Percentiles rank a stretch among this genome's conserved stretches.
phyloP scores from a whole-genome alignment of 768 basidiomycete species.

The Termitomyces sp. region DNA sequence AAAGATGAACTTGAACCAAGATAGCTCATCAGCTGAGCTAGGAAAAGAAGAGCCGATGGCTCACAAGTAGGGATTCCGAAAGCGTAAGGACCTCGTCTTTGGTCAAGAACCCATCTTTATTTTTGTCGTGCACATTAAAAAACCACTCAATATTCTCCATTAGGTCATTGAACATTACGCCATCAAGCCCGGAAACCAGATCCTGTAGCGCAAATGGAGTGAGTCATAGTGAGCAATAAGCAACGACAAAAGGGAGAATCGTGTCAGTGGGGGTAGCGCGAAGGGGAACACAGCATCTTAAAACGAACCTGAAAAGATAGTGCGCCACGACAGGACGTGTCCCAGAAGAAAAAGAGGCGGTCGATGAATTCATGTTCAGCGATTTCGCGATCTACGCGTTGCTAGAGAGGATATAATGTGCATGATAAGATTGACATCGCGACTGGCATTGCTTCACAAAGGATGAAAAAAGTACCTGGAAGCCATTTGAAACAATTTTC shows the following conservation, averaged over 20 bases:
- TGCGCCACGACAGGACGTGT: constrained; percentile 72
- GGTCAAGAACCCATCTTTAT: constrained; percentile 91
- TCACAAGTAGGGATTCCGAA: constrained; percentile 88
- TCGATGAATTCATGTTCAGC: constrained; percentile 97
- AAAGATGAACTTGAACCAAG: constrained; percentile 80
- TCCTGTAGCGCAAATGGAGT: constrained; percentile 46
- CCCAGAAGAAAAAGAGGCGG: constrained; percentile 93
- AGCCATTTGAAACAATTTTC: constrained; percentile 87
- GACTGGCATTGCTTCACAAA: neutral
- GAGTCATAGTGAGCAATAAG: neutral
- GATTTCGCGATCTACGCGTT: constrained; percentile 83
- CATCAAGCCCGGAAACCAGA: constrained; percentile 81
- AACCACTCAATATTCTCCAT: constrained; percentile 99
- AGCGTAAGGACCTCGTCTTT: constrained; percentile 96
- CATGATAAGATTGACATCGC: neutral
- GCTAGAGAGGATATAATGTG: constrained; percentile 34
- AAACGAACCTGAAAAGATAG: constrained; percentile 75
- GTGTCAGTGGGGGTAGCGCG: constrained; percentile 1
- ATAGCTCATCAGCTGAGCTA: neutral
- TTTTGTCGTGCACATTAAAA: constrained; percentile 92
- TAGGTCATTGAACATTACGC: constrained; percentile 92
- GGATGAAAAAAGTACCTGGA: constrained; percentile 53
- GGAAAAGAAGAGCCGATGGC: constrained; percentile 17
- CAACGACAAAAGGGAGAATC: neutral
- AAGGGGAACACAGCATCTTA: neutral